Conservation (phyloP, 768 basidiomycete species). For the Boletus tomentosulus region DNA sequence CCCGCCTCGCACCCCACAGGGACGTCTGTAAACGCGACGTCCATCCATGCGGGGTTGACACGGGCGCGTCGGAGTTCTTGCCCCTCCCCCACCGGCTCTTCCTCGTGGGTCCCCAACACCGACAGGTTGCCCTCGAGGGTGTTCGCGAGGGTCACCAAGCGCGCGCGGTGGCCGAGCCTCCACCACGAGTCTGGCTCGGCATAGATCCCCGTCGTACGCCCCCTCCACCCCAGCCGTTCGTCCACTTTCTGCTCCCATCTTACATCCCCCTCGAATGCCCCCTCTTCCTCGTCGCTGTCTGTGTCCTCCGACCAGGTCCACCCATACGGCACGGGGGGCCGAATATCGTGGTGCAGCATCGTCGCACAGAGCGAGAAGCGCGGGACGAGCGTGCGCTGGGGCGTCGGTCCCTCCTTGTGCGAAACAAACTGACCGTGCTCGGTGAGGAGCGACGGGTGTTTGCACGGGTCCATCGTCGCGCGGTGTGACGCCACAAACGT, state of each 20-base stretch:
- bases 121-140: constrained; percentile 36
- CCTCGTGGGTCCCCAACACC: constrained; percentile 27
- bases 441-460: constrained; percentile 30
- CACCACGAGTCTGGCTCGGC: constrained; percentile 40
- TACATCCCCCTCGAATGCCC: constrained; percentile 44
- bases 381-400: constrained; percentile 41
- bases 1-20: constrained; percentile 40
- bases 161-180: constrained; percentile 47
- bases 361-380: constrained; percentile 53
- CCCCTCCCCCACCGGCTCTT: constrained; percentile 34
- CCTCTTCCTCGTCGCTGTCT: constrained; percentile 14
- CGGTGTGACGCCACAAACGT: constrained; percentile 37
- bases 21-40: constrained; percentile 51
- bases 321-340: constrained; percentile 43
- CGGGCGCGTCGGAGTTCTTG: constrained; percentile 33
- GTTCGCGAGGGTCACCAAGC: constrained; percentile 43
- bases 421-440: constrained; percentile 53
- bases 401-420: constrained; percentile 42
- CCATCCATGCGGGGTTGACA: constrained; percentile 54
- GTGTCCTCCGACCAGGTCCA: constrained; percentile 36
- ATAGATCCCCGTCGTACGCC: constrained; percentile 65
- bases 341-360: constrained; percentile 52
- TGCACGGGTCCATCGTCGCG: constrained; percentile 36
- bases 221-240: constrained; percentile 67
- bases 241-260: constrained; percentile 62